Evolutionary conservation across 2,329 filamentous ascomycete species (phyloP), one percentile per base, ranked within the genome.

Genomic region (Pseudonectria buxi): DNA sequence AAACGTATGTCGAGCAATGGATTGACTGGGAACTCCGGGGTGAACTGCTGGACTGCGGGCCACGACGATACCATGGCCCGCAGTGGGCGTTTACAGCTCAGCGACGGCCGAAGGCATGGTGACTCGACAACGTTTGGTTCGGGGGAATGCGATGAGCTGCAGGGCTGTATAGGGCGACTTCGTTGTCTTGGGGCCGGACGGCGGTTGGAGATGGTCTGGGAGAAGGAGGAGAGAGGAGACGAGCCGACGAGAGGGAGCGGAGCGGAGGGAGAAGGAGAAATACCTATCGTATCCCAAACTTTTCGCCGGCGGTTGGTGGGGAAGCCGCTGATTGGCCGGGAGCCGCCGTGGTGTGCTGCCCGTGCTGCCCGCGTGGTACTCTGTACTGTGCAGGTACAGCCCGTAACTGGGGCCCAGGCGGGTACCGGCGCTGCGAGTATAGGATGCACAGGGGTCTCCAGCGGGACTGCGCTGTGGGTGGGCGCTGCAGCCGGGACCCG

Each of bases 31-130:
- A 77, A 74, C 73, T 87, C 82, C 18, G 18, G 18, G 78, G 70
- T 80, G 81, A 83, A 81, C 84, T 87, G 83, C 78, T 79, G 82
- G 83, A 86, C 85, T 88, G 77, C 80, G 76, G 75, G 76, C 77
- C 76, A 72, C 45, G 56, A 49, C 53, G 41, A 62, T 57, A 60
- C 59, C 64, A 64, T 58, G 67, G 71, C 77, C 79, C 81, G 81
- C 78, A 88, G 83, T 81, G 80, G 79, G 76, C 68, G 76, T 86
- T 89, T 88, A 94, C 83, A 90, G 85, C 83, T 83, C 82, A 85
- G 79, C 81, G 81, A 83, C 71, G 73, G 81, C 79, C 80, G 72
- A 78, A 76, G 77, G 78, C 76, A 80, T 81, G 62, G 49, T 67
- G 55, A 72, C 71, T 83, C 79, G 81, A 84, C 80, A 72, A 81